Conservation (phyloP, 2,329 filamentous ascomycete genomes). For the Iodosphaeria phyllophila region DNA sequence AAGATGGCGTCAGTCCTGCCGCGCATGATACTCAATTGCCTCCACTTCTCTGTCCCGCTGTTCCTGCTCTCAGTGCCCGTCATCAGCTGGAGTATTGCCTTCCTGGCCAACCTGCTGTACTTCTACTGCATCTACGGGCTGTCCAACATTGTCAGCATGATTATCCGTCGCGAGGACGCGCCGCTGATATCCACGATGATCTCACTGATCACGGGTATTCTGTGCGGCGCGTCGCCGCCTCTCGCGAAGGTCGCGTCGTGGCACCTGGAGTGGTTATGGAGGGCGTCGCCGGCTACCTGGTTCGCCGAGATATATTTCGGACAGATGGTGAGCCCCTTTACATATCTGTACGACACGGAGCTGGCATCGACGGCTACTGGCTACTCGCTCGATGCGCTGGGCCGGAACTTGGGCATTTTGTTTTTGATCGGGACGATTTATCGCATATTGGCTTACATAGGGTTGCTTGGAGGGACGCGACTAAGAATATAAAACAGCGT, state of each 20-base stretch:
- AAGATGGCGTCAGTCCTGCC: slow-evolving; percentile 32
- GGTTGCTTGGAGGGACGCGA: slow-evolving; percentile 15
- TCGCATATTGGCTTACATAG: slow-evolving; percentile 23
- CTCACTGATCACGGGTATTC: slow-evolving; percentile 30
- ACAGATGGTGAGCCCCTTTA: slow-evolving; percentile 26
- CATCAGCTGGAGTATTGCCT: slow-evolving; percentile 28
- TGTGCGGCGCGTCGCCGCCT: slow-evolving; percentile 32
- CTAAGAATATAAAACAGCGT: slow-evolving; percentile 13
- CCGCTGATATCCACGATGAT: slow-evolving; percentile 36
- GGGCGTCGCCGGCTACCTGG: slow-evolving; percentile 33
- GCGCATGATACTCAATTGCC: slow-evolving; percentile 27
- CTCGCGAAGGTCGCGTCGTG: slow-evolving; percentile 27
- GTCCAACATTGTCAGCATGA: slow-evolving; percentile 30
- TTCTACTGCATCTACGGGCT: slow-evolving; percentile 41
- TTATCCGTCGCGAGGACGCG: slow-evolving; percentile 34
- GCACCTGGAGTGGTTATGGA: slow-evolving; percentile 37
- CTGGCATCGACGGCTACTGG: slow-evolving; percentile 22
- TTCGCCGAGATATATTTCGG: slow-evolving; percentile 36
- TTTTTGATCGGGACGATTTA: slow-evolving; percentile 24
- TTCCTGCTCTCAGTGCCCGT: slow-evolving; percentile 28
- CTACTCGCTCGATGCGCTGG: slow-evolving; percentile 23
- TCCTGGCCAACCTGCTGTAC: slow-evolving; percentile 30
- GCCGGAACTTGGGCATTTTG: slow-evolving; percentile 24
- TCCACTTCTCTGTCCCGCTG: slow-evolving; percentile 35
- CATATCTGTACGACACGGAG: slow-evolving; percentile 30